Evolutionary conservation across 192 early-diverging fungal genomes (phyloP), one percentile per base, ranked within the genome.

Genomic region (Spizellomyces sp.): DNA sequence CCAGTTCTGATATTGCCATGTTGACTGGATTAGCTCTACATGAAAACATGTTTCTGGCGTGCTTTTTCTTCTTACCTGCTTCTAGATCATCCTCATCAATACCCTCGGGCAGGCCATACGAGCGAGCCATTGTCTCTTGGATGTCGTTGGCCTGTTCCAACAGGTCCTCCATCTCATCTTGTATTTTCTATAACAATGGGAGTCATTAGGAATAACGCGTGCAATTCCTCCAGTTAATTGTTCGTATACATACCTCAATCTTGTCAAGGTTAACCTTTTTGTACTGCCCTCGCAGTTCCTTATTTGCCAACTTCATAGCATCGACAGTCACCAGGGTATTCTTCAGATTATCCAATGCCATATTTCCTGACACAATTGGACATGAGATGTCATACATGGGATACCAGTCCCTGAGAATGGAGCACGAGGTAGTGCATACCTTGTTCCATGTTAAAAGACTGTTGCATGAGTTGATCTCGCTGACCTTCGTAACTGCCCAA

Each of bases 371-470:
- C 36, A 36, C 27, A 36, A 36, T 36, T 36, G 0, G 5, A 7
- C 15, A 15, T 58, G 22, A 58, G 57, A 12, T 58, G 9, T 8
- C 56, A 7, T 17, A 58, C 5, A 7, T 5, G 19, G 5, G 9
- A 7, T 9, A 10, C 27, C 44, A 17, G 14, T 36, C 8, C 4
- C 6, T 70, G 17, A 7, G 15, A 59, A 64, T 10, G 12, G 68
- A 92, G 86, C 27, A 36, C 27, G 27, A 36, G 27, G 27, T 36
- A 36, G 27, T 36, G 27, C 57, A 82, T 77, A 52, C 94, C 92
- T 83, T 96, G 95, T 79, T 99, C 98, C 98, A 99, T 99, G 82
- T 98, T 99, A 75, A 96, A 98, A 43, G 96, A 90, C 79, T 98
- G 95, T 78, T 96, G 95, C 80, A 90, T 90, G 55, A 98, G 85